Percentiles rank a stretch among this genome's conserved stretches.
Conservation (phyloP, 2,329 filamentous ascomycete genomes). For the Esteya vermicola region DNA sequence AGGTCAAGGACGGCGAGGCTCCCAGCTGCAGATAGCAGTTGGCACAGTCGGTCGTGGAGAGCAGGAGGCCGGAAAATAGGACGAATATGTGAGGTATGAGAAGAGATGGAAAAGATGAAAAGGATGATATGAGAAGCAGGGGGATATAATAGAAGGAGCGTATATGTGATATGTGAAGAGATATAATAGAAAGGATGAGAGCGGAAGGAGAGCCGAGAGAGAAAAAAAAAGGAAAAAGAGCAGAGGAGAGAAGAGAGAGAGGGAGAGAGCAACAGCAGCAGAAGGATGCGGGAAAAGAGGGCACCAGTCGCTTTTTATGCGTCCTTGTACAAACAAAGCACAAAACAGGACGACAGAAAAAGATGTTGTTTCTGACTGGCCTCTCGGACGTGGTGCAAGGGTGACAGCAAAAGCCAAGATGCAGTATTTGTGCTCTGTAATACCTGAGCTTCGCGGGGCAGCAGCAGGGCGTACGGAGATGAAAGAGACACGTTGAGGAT, state of each 20-base stretch:
- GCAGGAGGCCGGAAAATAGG: no score
- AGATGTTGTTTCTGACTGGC: not conserved
- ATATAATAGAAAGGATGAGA: not conserved
- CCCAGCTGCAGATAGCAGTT: no score
- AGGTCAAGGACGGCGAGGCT: no score
- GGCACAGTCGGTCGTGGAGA: no score
- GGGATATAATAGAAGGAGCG: no score
- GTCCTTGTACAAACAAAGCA: not conserved
- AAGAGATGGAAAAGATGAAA: not conserved
- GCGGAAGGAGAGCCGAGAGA: not conserved
- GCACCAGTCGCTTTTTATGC: no score
- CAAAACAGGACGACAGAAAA: not conserved
- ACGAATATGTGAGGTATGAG: no score
- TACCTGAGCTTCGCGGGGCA: not conserved
- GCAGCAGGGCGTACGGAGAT: not conserved
- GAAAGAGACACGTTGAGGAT: no score
- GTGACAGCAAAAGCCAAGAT: slow-evolving; percentile 1
- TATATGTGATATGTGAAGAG: not conserved
- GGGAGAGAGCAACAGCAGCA: not conserved
- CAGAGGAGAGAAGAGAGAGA: not conserved
- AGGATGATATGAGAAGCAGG: not conserved
- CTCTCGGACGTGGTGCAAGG: slow-evolving; percentile 2
- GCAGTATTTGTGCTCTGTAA: not conserved
- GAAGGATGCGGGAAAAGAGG: not conserved
- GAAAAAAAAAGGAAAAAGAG: not conserved